Base-by-base conservation (phyloP, 345 rosid genomes). In the Gossypium bickii region DNA sequence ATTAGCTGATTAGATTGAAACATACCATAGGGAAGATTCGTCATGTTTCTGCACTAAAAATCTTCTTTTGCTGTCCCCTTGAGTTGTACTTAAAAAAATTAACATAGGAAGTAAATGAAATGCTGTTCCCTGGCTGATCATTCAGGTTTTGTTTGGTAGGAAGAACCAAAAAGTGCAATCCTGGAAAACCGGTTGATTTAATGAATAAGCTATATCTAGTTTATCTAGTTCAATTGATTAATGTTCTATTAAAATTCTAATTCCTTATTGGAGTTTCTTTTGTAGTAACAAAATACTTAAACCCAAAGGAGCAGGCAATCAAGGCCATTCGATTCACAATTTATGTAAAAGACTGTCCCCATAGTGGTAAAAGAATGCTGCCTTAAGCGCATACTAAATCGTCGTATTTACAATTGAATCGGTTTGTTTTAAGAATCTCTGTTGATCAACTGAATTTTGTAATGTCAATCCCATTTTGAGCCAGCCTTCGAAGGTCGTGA, bases 401-500 rank as follows among this genome's bases (percentile, higher is more conserved):
- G 8, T 25, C 2, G 48, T 34, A 63, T 67, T 12, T 48, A 67
- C 56, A 47, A 3, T 27, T 25, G 15, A 51, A 68, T 16, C 4
- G 24, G 72, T 25, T 15, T 25, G 72, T 25, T 15, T 25, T 3
- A 8, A 15, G 29, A 65, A 11, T 43, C 52, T n/a, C 34, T 67
- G 71, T 2, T 45, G 29, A 45, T 15, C 2, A 48, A 49, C 52
- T 49, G 72, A 52, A 51, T 48, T 25, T 27, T 69, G 59, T 58
- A 52, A 64, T 15, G 12, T 74, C 71, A 66, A 72, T 12, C 59
- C 24, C 60, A 63, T 79, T 83, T 79, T 48, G 82, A 83, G 57
- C 70, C 80, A 76, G 73, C 83, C 74, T 71, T 78, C 53, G 72
- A 48, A 59, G 74, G 71, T 45, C 68, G 78, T 12, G 87, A 80